These are phyloP conservation scores for Astragalus membranaceus DNA, from an alignment of 306 rosid species.

Conservation along the genomic window DNA sequence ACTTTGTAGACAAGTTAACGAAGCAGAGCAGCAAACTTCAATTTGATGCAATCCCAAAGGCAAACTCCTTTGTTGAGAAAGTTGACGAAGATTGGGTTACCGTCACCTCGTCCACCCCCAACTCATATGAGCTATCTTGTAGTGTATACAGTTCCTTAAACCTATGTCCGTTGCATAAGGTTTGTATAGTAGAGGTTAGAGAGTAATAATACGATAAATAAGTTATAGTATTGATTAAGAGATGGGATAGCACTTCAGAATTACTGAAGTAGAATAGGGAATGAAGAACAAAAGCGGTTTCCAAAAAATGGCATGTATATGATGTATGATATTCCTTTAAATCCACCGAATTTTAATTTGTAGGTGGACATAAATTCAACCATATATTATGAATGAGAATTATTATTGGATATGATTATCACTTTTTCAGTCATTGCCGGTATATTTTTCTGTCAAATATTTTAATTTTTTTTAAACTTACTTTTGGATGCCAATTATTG, in stretches of 20 bases:
- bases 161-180: conserved; percentile 47
- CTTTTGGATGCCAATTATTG: too few species aligned
- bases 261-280: background rate
- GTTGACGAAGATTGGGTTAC: conserved; percentile 79
- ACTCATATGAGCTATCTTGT: conserved; percentile 64
- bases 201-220: conserved; percentile 30
- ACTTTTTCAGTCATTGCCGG: too few species aligned
- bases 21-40: conserved; percentile 51
- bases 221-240: background rate
- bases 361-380: background rate
- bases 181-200: conserved; percentile 54
- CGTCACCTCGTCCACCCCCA: conserved; percentile 50
- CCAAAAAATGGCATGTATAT: background rate
- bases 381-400: background rate
- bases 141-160: conserved; percentile 58
- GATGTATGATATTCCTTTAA: background rate
- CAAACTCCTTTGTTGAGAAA: conserved; percentile 51
- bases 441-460: too few species aligned
- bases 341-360: background rate
- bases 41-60: conserved; percentile 48
- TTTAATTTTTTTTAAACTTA: too few species aligned
- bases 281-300: background rate
- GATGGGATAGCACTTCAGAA: background rate
- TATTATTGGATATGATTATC: background rate
- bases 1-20: conserved; percentile 45